Base-by-base conservation (phyloP, 2,329 filamentous ascomycete species). In the Diaporthe sp. region DNA sequence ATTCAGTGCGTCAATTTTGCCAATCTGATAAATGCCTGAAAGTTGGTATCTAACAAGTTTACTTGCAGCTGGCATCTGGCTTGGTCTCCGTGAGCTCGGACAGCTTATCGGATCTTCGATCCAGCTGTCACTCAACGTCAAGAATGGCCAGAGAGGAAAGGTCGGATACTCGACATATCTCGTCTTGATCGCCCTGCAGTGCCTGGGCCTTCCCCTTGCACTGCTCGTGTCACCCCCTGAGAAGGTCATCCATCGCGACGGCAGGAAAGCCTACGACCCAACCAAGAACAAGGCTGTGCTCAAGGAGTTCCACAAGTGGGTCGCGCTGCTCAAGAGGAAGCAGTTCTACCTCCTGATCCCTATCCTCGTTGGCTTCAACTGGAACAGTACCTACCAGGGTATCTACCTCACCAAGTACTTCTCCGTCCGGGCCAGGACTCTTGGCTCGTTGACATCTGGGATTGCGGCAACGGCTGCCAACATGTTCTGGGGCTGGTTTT, bases 371-470 rank as follows among this genome's bases (percentile, higher is more conserved):
- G 86, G 87, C 0, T 88, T 88, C 77, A 86, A 88, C 75, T 90
- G 88, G 85, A 89, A 88, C 76, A 80, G 79, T 42, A 88, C 87
- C 0, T 90, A 90, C 37, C 82, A 88, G 31, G 87, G 88, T 9
- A 89, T 88, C 25, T 90, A 90, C 78, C 83, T 89, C 22, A 86
- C 88, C 13, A 86, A 84, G 37, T 89, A 89, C 81, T 89, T 89
- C 77, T 88, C 86, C 4, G 88, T 89, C 3, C 84, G 88, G 2
- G 81, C 87, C 0, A 82, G 88, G 4, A 85, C 87, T 1, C 81
- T 90, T 2, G 85, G 85, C 0, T 84, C 87, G 0, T 77, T 89
- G 57, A 84, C 83, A 0, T 87, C 87, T 0, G 87, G 87, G 8
- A 80, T 89, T 34, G 86, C 83, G 1, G 87, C 87, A 0, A 84